Evolutionary conservation across 306 rosid species (phyloP).

Genomic region (Geum urbanum): DNA sequence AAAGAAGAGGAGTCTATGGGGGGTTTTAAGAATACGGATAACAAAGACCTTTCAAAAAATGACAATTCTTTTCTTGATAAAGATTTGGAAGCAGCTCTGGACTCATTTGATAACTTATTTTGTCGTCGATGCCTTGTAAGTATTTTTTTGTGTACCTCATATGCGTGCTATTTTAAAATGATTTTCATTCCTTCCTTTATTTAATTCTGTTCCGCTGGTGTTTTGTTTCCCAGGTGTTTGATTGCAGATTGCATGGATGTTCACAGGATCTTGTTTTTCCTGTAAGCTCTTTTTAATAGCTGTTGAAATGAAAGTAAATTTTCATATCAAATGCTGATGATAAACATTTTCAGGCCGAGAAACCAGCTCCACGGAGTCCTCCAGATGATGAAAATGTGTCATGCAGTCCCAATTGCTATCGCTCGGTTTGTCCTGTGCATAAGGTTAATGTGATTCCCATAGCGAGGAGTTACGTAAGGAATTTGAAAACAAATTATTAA

Average conservation of each 20-base stretch:
- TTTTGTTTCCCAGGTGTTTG: constrained; percentile 66
- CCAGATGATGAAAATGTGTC: constrained; percentile 57
- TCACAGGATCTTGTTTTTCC: constrained; percentile 98
- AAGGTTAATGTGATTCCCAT: constrained; percentile 18
- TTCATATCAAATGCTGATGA: constrained; percentile 17
- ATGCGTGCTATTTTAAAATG: constrained; percentile 9
- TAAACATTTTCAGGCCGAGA: constrained; percentile 70
- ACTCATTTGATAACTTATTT: constrained; percentile 95
- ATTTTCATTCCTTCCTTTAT: not conserved
- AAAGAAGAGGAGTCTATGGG: constrained; percentile 50
- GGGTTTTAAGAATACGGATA: constrained; percentile 45
- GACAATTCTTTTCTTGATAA: constrained; percentile 68
- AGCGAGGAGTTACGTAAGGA: constrained; percentile 6
- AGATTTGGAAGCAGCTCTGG: constrained; percentile 96
- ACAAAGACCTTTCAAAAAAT: constrained; percentile 50
- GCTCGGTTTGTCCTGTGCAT: constrained; percentile 47
- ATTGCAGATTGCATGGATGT: constrained; percentile 96
- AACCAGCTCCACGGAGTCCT: constrained; percentile 63
- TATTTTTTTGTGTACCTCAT: constrained; percentile 12
- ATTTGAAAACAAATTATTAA: constrained; percentile 10
- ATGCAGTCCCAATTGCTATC: constrained; percentile 83
- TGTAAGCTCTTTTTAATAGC: constrained; percentile 42
- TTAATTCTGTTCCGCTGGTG: constrained; percentile 9
- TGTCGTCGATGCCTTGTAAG: constrained; percentile 97
- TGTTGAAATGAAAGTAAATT: constrained; percentile 17